Conservation (phyloP, 2,329 filamentous ascomycete genomes). For the Talaromyces sp. region DNA sequence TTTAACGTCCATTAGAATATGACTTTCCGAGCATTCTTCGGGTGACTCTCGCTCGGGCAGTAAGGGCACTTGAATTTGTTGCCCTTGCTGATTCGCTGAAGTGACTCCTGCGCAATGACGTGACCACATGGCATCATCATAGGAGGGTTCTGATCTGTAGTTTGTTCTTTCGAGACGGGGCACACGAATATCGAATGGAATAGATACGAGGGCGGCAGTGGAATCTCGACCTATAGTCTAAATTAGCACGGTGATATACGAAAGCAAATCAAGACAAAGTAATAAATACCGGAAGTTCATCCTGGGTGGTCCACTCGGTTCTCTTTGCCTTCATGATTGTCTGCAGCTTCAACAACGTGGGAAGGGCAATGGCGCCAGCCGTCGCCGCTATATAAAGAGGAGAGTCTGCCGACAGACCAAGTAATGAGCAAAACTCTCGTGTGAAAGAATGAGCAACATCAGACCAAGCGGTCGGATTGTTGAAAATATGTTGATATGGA, state of each 20-base stretch:
- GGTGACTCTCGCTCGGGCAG: constrained; percentile 78
- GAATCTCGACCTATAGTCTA: constrained; percentile 57
- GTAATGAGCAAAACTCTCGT: constrained; percentile 86
- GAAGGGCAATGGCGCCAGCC: constrained; percentile 86
- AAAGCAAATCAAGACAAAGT: constrained; percentile 30
- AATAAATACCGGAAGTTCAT: constrained; percentile 80
- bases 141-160: constrained; percentile 85
- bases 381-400: constrained; percentile 91
- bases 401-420: constrained; percentile 85
- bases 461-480: constrained; percentile 71
- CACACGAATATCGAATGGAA: constrained; percentile 99
- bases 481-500: constrained; percentile 76
- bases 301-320: constrained; percentile 89
- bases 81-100: constrained; percentile 76
- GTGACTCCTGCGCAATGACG: constrained; percentile 80
- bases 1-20: constrained; percentile 51
- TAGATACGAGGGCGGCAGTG: constrained; percentile 60
- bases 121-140: constrained; percentile 98
- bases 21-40: constrained; percentile 72
- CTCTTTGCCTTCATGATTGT: constrained; percentile 82
- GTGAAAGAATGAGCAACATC: constrained; percentile 86
- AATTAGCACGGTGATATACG: neutral
- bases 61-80: constrained; percentile 92
- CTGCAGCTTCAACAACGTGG: constrained; percentile 82
- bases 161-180: constrained; percentile 94